Base-by-base conservation (phyloP, 768 basidiomycete genomes). In the Asterophora parasitica region DNA sequence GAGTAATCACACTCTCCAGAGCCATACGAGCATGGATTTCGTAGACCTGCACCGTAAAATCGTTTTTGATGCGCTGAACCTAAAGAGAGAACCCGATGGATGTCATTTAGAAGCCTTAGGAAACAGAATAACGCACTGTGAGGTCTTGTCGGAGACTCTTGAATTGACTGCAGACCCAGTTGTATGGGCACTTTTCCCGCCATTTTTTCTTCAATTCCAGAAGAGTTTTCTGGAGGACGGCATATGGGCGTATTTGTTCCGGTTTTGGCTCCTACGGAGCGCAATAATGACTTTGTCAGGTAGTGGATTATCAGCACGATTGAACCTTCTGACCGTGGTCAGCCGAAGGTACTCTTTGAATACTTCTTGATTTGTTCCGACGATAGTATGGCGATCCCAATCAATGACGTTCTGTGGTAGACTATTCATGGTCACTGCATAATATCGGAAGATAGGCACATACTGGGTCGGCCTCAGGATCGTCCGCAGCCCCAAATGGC, bases 11-110 rank as follows among this genome's bases (percentile, higher is more conserved):
- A 58, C 82, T 84, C 77, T 94, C 91, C 33, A 99, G 73, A 36
- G 96, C 96, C 75, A 98, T 95, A 28, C 96, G 83, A 19, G 92
- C 96, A 69, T 99, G 96, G 32, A 95, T 96, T 64, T 99, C 96
- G 62, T 99, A 99, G 9, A 96, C 96, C 65, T 86, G 79, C 20
- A 95, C 92, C 6, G 96, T 97, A 60, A 99, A 96, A 46, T 95
- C 91, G 57, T 96, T 98, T 72, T 96, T 97, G 57, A 99, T 96
- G 27, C 96, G 85, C 71, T 99, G 96, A 17, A 99, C 95, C 95
- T 98, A 48, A 37, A 39, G 41, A 46, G 37, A 45, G 40, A 39
- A 53, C 43, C 19, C 42, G 32, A 51, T 54, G 55, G 56, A 34
- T 67, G 75, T 58, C 59, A 31, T 31, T 31, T 38, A 30, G 52